Percentiles rank a stretch among this genome's conserved stretches.
Evolutionary conservation across 202 grass and related monocot genomes (phyloP).

Genomic region (Panicum virgatum): DNA sequence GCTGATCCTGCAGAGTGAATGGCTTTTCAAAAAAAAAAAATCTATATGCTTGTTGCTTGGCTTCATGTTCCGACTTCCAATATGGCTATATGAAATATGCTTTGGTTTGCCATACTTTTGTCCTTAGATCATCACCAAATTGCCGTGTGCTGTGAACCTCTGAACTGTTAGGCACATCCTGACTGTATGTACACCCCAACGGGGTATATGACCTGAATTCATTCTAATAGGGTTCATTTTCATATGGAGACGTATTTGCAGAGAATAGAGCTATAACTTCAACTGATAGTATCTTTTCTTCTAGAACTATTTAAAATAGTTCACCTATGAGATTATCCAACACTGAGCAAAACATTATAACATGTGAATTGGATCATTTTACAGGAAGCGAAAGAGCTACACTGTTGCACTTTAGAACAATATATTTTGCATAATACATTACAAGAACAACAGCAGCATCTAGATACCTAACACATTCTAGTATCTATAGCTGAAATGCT

Average conservation of each 20-base stretch:
- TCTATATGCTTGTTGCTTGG: neutral
- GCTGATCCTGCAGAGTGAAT: conserved; percentile 28
- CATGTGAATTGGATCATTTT: conserved; percentile 14
- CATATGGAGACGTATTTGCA: neutral
- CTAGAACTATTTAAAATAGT: neutral
- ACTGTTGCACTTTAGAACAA: neutral
- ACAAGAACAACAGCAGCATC: conserved; percentile 1
- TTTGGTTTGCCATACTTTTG: conserved; percentile 20
- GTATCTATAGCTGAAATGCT: conserved; percentile 23
- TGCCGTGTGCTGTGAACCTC: neutral
- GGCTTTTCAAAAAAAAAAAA: neutral
- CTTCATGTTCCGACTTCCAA: neutral
- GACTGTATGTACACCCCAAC: too few relatives aligned
- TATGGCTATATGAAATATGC: neutral
- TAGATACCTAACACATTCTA: conserved; percentile 29
- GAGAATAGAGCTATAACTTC: neutral
- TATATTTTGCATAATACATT: conserved; percentile 31
- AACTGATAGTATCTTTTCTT: neutral
- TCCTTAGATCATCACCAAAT: neutral
- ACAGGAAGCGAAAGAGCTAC: neutral
- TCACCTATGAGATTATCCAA: neutral
- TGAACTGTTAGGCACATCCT: too few relatives aligned
- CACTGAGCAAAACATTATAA: neutral
- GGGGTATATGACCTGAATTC: neutral
- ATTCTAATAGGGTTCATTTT: neutral